Evolutionary conservation across 164 flowering plant species (phyloP), one percentile per base, ranked within the genome.

Genomic region (Cinnamomum chago): DNA sequence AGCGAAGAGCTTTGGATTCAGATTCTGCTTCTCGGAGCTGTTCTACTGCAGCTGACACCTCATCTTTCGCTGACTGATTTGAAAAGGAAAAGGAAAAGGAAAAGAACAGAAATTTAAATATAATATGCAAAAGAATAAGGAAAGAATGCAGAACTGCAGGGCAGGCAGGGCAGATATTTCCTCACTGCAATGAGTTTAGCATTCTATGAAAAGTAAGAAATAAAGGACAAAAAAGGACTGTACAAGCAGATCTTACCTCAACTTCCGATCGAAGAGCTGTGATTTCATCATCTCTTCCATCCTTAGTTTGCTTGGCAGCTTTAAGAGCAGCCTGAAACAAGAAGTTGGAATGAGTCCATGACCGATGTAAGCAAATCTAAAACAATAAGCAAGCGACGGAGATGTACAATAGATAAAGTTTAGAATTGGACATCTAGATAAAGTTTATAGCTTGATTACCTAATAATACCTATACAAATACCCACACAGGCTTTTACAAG

Each of bases 1-100:
- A 76, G 66, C 90, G 91, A 70, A 96, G 92, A 78, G 96, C 81
- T 82, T 94, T 96, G 67, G 92, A 86, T 80, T 96, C 99, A 84
- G 94, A 84, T 81, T 94, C 97, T 76, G 96, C 97, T 79, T 92
- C 97, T 50, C 68, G 87, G 47, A 90, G 84, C 82, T 89, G 94
- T 81, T 89, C 97, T 50, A 76, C 70, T 51, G 90, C 87, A 75
- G 78, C 78, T 58, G 86, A 79, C 62, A 90, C 84, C 77, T 88
- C 97, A 52, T 84, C 87, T 81, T 89, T 92, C 65, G 89, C 79
- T 79, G 77, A 87, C 99, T 96, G 87, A 75, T 73, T 55, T 15
- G 60, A 25, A 70, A 78, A 74, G 62, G 51, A 76, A 50, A 11
- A 78, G 58, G 11, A 52, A 25, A 11, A 78, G 58, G 11, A 52